Conservation (phyloP, 2,329 filamentous ascomycete genomes). For the Scedosporium apiospermum region DNA sequence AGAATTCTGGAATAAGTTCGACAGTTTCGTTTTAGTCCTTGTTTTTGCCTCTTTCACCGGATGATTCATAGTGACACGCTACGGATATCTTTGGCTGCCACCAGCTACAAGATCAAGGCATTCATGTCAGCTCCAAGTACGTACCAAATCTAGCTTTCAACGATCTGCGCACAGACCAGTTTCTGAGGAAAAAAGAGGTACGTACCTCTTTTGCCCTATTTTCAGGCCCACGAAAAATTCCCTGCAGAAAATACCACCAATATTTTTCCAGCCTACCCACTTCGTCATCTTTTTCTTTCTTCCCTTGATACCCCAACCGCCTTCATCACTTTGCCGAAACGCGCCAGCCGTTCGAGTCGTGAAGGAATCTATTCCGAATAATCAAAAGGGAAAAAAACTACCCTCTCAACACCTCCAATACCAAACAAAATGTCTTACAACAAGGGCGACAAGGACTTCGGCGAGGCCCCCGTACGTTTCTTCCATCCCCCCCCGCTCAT, state of each 20-base stretch:
- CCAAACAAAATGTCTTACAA: slow-evolving; percentile 76
- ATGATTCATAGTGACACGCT: slow-evolving; percentile 25
- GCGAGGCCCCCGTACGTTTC: slow-evolving; percentile 68
- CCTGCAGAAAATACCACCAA: neutral
- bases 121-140: slow-evolving; percentile 3
- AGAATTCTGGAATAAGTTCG: too few relatives aligned
- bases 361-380: slow-evolving; percentile 40
- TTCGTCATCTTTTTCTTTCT: neutral
- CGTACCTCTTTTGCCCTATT: slow-evolving; percentile 4
- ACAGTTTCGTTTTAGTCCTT: neutral
- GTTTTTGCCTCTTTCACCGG: slow-evolving; percentile 19
- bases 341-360: slow-evolving; percentile 64
- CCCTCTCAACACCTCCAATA: slow-evolving; percentile 13
- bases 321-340: slow-evolving; percentile 79
- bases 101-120: too few relatives aligned
- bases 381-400: slow-evolving; percentile 7
- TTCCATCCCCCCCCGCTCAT: slow-evolving; percentile 2
- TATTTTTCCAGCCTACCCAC: slow-evolving; percentile 1
- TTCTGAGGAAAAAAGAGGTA: neutral
- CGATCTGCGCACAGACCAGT: neutral
- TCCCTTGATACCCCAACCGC: slow-evolving; percentile 17
- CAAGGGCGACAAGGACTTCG: slow-evolving; percentile 90
- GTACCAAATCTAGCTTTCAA: slow-evolving; percentile 4
- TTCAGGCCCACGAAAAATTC: neutral
- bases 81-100: too few relatives aligned